These are phyloP conservation scores for Avena atlantica DNA, from an alignment of 176 grass and related monocot species.

Conservation along the genomic window DNA sequence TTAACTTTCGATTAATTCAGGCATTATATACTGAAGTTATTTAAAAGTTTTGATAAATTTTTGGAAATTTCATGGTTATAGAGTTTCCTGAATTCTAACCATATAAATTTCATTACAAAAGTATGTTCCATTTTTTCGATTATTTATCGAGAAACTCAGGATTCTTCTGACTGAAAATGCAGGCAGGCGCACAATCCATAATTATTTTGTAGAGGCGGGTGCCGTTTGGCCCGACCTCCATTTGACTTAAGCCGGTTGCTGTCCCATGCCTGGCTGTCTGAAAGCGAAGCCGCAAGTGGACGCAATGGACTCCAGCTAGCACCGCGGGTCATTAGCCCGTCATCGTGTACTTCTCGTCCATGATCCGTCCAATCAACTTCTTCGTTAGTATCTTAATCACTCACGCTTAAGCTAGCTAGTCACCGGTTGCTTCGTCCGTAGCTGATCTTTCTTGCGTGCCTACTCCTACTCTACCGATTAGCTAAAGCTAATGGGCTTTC, in stretches of 20 bases:
- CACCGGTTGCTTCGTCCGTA: conserved; percentile 26
- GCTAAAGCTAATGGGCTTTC: background rate
- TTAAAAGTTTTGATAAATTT: no score
- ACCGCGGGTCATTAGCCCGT: background rate
- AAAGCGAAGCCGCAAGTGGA: conserved; percentile 51
- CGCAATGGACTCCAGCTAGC: conserved; percentile 50
- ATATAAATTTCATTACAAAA: no score
- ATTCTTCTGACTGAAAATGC: background rate
- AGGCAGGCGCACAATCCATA: background rate
- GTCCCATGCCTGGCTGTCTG: conserved; percentile 50
- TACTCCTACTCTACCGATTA: conserved; percentile 21
- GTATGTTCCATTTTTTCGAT: no score
- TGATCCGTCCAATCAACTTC: background rate
- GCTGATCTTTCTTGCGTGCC: background rate
- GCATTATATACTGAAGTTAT: no score
- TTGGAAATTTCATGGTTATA: no score
- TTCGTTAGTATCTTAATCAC: background rate
- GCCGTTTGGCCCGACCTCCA: background rate
- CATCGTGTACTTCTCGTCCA: background rate
- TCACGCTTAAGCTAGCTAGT: background rate
- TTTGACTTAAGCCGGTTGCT: conserved; percentile 9
- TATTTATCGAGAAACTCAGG: no score
- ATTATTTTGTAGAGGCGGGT: background rate
- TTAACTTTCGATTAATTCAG: no score
- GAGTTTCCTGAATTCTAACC: no score